phyloP scores from a whole-genome alignment of 1,284 basidiomycete genomes.

The Hymenochaete sp. region DNA sequence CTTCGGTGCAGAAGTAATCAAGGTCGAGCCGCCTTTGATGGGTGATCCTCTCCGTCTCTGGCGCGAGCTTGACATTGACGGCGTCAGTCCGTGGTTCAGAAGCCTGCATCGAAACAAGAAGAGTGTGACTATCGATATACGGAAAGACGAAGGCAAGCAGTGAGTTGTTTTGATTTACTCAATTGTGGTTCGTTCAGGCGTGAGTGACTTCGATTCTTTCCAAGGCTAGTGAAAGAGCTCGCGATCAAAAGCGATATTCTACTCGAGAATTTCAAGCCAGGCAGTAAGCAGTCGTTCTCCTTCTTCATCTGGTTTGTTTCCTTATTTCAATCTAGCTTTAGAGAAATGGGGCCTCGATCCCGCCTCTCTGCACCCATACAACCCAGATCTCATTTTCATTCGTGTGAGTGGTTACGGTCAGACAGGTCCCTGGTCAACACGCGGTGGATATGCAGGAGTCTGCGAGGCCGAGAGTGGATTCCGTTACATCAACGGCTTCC shows the following conservation, averaged over 20 bases:
- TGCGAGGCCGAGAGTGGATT: slow-evolving; percentile 70
- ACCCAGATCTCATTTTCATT: slow-evolving; percentile 60
- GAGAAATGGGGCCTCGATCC: slow-evolving; percentile 64
- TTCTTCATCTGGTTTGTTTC: slow-evolving; percentile 1
- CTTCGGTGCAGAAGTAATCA: slow-evolving; percentile 64
- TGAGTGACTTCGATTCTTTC: slow-evolving; percentile 1
- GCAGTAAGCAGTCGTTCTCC: slow-evolving; percentile 39
- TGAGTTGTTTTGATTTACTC: slow-evolving; percentile 25
- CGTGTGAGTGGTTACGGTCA: slow-evolving; percentile 68
- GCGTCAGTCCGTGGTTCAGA: slow-evolving; percentile 64
- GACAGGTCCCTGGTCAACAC: slow-evolving; percentile 60
- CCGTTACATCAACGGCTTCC: slow-evolving; percentile 59
- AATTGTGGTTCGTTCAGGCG: neutral
- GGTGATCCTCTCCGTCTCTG: slow-evolving; percentile 65
- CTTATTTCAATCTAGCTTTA: slow-evolving; percentile 35
- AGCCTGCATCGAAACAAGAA: slow-evolving; percentile 65
- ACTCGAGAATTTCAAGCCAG: slow-evolving; percentile 65
- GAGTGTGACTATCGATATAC: slow-evolving; percentile 57
- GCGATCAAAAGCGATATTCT: slow-evolving; percentile 56
- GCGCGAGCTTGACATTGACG: slow-evolving; percentile 61
- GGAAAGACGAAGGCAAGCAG: slow-evolving; percentile 53
- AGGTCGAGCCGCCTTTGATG: slow-evolving; percentile 50
- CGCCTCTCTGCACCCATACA: slow-evolving; percentile 42
- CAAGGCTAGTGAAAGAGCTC: slow-evolving; percentile 51
- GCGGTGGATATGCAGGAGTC: slow-evolving; percentile 63